phyloP scores from a whole-genome alignment of 2,329 filamentous ascomycete genomes.

The Zasmidium citrigriseum region DNA sequence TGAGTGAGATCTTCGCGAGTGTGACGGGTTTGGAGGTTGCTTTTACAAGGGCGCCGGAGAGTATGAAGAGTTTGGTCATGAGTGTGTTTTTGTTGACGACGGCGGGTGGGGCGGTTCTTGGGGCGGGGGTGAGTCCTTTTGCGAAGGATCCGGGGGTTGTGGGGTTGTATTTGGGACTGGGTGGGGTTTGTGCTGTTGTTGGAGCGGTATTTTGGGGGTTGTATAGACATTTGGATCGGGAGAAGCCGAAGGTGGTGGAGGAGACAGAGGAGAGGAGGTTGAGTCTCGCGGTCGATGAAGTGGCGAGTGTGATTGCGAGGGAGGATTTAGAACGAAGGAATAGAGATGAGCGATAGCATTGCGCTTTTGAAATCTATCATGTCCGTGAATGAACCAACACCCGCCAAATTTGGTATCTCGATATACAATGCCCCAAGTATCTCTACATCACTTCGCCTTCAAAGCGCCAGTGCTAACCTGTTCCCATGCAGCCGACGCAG shows the following conservation, averaged over 20 bases:
- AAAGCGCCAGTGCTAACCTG: too few relatives aligned
- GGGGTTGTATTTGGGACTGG: slow-evolving; percentile 52
- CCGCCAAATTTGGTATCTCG: too few relatives aligned
- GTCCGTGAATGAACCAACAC: too few relatives aligned
- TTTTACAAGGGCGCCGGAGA: slow-evolving; percentile 46
- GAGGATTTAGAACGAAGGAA: too few relatives aligned
- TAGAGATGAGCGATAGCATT: too few relatives aligned
- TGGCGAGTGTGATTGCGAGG: neutral
- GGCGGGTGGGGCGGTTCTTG: slow-evolving; percentile 59
- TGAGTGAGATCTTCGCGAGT: slow-evolving; percentile 47
- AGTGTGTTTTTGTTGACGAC: slow-evolving; percentile 41
- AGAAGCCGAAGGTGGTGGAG: slow-evolving; percentile 17
- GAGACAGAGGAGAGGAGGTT: slow-evolving; percentile 10
- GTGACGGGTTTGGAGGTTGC: slow-evolving; percentile 49
- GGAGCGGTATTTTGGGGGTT: slow-evolving; percentile 21
- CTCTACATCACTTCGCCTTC: too few relatives aligned
- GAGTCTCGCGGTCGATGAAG: slow-evolving; percentile 2
- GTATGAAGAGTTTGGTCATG: slow-evolving; percentile 40
- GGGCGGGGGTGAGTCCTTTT: slow-evolving; percentile 60
- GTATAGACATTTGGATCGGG: slow-evolving; percentile 45
- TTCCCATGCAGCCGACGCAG: too few relatives aligned
- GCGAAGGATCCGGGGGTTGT: slow-evolving; percentile 64
- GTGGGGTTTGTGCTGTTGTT: slow-evolving; percentile 16
- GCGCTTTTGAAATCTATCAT: too few relatives aligned
- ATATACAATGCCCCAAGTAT: too few relatives aligned